These are phyloP conservation scores for Kwoniella dendrophila DNA, from an alignment of 768 basidiomycete species.

Conservation along the genomic window DNA sequence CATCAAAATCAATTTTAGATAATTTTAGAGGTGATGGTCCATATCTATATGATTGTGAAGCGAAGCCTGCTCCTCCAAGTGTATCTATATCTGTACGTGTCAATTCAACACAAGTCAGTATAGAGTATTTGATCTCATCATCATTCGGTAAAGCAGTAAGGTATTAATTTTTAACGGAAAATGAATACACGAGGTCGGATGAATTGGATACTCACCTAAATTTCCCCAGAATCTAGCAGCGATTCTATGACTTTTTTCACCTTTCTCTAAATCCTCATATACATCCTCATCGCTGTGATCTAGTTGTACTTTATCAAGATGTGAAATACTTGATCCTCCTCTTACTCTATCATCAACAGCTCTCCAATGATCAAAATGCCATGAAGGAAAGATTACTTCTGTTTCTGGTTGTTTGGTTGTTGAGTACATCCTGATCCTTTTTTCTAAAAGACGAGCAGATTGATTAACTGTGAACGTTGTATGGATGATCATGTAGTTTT, in stretches of 20 bases:
- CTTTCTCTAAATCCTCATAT: constrained; percentile 13
- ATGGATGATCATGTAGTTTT: no score
- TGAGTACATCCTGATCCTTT: background rate
- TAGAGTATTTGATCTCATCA: background rate
- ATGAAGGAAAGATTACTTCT: constrained; percentile 51
- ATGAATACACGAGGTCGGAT: background rate
- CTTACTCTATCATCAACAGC: constrained; percentile 57
- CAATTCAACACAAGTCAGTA: background rate
- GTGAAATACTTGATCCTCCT: constrained; percentile 54
- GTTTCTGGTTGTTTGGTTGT: background rate
- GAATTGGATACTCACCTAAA: constrained; percentile 41
- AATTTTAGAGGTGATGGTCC: constrained; percentile 41
- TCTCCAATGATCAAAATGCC: constrained; percentile 48
- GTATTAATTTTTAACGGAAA: background rate
- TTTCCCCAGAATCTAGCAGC: constrained; percentile 51
- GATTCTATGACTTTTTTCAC: background rate
- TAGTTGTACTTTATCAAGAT: constrained; percentile 39
- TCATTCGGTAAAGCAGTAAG: background rate
- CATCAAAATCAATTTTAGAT: constrained; percentile 27
- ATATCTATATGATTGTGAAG: constrained; percentile 56
- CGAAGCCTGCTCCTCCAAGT: constrained; percentile 58
- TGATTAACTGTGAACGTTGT: no score
- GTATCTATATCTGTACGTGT: constrained; percentile 53
- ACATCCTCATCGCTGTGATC: background rate
- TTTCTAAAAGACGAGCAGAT: no score